Base-by-base conservation (phyloP, 1,139 yeast genomes). In the Yamadazyma taylorii region DNA sequence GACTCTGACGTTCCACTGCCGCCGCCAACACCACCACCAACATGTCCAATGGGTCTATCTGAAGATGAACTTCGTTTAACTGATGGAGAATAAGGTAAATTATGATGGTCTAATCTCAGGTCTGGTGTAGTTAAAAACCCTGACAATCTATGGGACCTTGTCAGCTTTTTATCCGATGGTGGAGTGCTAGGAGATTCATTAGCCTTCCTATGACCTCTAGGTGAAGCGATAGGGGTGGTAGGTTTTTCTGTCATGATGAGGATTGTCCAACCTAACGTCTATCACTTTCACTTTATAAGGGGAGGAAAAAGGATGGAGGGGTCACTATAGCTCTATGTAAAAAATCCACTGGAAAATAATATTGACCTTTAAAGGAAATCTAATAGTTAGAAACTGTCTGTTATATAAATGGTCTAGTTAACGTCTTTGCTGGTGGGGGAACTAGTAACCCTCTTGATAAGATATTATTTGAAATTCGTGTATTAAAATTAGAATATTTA, bases 21-120 rank as follows among this genome's bases (percentile, higher is more conserved):
- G 8, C 21, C 21, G 8, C 21, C 21, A 19, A 6, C 21, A 8
- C 66, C 57, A 45, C 58, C 57, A 36, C 54, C 52, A 30, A 49
- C 43, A 10, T 63, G 67, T 2, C 65, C 55, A 42, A 53, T 62
- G 30, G 60, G 52, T 15, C 13, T 27, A n/a, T 27, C 30, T 9
- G 21, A 9, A 16, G 30, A 27, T 15, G 30, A 27, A 27, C 7
- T 16, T 27, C 75, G 45, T 41, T 70, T 70, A 40, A 63, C 49
- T 3, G 71, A 60, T 3, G 76, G 76, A 4, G 73, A 63, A 40
- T 63, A 62, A 31, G 74, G 74, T 23, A 69, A 46, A 16, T 54
- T 60, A n/a, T 27, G 30, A 16, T 15, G 30, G 30, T 48, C 51
- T 11, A 34, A 33, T 13, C 41, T 26, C 39, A 42, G 50, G 40